Percentiles rank a stretch among this genome's conserved stretches.
These are phyloP conservation scores for Psidium guajava DNA, from an alignment of 345 rosid genomes.

Conservation along the genomic window DNA sequence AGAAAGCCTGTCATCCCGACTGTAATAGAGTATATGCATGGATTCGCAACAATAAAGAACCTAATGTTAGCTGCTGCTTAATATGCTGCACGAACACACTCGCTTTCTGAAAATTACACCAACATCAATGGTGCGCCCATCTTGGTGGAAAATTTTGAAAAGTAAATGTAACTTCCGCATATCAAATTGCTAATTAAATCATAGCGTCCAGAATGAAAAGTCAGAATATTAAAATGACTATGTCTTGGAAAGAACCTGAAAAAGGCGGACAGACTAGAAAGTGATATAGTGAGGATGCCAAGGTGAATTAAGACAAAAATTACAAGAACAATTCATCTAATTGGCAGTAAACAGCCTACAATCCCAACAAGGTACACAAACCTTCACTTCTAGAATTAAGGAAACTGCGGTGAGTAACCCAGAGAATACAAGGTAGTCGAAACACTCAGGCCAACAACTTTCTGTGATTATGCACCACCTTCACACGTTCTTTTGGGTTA, in stretches of 20 bases:
- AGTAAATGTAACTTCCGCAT: background rate
- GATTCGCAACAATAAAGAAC: background rate
- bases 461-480: background rate
- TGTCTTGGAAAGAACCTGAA: background rate
- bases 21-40: background rate
- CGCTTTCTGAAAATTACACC: background rate
- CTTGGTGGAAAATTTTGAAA: background rate
- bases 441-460: background rate
- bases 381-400: background rate
- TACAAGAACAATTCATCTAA: background rate
- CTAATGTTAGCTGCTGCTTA: background rate
- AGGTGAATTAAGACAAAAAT: background rate
- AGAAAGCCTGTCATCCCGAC: background rate
- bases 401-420: background rate
- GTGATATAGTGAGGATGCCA: background rate
- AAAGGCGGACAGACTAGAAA: background rate
- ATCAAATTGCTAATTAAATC: too few species aligned
- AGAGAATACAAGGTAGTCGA: background rate
- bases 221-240: background rate
- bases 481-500: background rate
- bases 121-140: background rate
- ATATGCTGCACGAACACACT: background rate
- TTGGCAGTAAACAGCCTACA: background rate
- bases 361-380: background rate
- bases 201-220: background rate